These are phyloP conservation scores for Saccharomycopsis javanensis DNA, from an alignment of 805 yeast genomes.

Conservation along the genomic window DNA sequence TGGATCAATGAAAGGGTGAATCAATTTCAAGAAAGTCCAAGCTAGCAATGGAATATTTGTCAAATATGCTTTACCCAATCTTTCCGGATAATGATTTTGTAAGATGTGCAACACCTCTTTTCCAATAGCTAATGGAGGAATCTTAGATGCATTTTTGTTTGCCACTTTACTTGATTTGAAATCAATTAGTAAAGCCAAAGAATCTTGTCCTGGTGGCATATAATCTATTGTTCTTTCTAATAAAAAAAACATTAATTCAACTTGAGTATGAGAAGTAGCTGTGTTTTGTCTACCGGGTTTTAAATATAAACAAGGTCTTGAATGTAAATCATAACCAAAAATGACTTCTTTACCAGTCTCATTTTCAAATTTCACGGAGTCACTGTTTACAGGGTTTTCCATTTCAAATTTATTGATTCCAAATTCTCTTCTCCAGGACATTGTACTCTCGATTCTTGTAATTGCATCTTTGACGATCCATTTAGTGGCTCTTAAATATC, in stretches of 20 bases:
- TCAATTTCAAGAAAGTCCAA: conserved; percentile 83
- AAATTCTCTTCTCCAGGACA: conserved; percentile 82
- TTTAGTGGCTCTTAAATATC: conserved; percentile 90
- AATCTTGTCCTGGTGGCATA: conserved; percentile 96
- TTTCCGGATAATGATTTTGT: conserved; percentile 96
- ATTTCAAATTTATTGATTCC: conserved; percentile 26
- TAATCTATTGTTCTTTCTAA: conserved; percentile 85
- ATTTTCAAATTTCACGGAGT: conserved; percentile 53
- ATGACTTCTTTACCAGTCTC: conserved; percentile 90
- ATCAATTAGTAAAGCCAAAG: conserved; percentile 83
- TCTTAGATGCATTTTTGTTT: conserved; percentile 50
- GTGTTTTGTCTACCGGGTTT: conserved; percentile 96
- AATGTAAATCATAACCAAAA: conserved; percentile 81
- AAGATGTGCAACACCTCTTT: conserved; percentile 86
- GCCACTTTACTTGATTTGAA: conserved; percentile 63
- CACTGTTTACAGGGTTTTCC: conserved; percentile 46
- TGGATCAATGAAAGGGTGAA: conserved; percentile 95
- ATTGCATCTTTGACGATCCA: conserved; percentile 72
- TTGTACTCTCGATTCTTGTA: conserved; percentile 61
- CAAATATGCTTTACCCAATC: conserved; percentile 84
- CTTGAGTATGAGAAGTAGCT: conserved; percentile 79
- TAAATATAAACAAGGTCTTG: conserved; percentile 85
- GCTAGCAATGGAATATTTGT: conserved; percentile 93
- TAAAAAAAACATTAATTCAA: conserved; percentile 91
- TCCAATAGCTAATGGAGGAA: conserved; percentile 85